Percentiles rank a stretch among this genome's conserved stretches.
These are phyloP conservation scores for Hevea brasiliensis DNA, from an alignment of 345 rosid genomes.

Conservation along the genomic window DNA sequence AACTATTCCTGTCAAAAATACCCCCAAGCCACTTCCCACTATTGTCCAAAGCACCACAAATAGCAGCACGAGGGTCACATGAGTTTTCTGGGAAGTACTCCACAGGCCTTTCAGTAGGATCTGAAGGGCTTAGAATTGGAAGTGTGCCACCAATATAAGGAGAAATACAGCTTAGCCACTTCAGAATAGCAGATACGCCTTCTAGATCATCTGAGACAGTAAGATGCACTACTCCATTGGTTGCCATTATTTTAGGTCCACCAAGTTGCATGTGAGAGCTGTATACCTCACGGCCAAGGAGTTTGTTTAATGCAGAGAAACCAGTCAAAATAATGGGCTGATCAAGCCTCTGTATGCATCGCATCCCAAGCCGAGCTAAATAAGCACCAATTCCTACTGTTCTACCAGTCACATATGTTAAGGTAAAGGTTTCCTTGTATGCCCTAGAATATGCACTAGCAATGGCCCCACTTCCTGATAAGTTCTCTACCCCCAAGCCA, in stretches of 20 bases:
- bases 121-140: conserved; percentile 62
- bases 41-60: conserved; percentile 59
- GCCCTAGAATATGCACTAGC: conserved; percentile 97
- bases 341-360: conserved; percentile 98
- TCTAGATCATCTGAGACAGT: conserved; percentile 97
- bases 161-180: conserved; percentile 94
- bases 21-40: conserved; percentile 93
- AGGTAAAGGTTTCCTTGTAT: conserved; percentile 92
- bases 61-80: conserved; percentile 98
- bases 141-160: conserved; percentile 70
- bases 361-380: conserved; percentile 97
- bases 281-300: conserved; percentile 98
- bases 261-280: conserved; percentile 99
- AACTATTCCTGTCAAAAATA: conserved; percentile 91
- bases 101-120: conserved; percentile 85
- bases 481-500: conserved; percentile 94
- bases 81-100: conserved; percentile 87
- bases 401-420: conserved; percentile 92
- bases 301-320: conserved; percentile 94
- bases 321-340: conserved; percentile 99
- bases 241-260: conserved; percentile 99
- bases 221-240: conserved; percentile 97
- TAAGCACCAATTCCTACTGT: conserved; percentile 99
- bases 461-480: conserved; percentile 97
- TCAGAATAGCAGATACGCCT: conserved; percentile 87